Base-by-base conservation (phyloP, 2,329 filamentous ascomycete species). In the Rhytidhysteron rufulum region DNA sequence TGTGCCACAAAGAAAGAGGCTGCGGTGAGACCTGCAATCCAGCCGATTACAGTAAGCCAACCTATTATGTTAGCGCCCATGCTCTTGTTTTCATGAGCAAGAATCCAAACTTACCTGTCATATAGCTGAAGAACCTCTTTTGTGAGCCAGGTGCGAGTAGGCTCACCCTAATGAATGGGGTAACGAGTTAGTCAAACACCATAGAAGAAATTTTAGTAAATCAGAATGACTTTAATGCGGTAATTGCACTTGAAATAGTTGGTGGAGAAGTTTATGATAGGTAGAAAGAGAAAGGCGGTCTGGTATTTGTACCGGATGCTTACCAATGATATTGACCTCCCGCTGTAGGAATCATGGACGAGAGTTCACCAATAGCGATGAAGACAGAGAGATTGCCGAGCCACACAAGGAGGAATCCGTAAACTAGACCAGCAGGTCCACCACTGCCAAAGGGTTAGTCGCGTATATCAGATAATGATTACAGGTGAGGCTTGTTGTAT, bases 31-130 rank as follows among this genome's bases (percentile, higher is more conserved):
- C 53, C 59, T 17, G 66, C 65, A 33, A 69, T 67, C 68, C 68
- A 71, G 3, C 67, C 68, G 13, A 69, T 55, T 2, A 69, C 66
- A 13, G 66, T 68, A 4, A 70, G 60, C 70, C 70, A 73, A 6
- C 70, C 69, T 63, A 27, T 0, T 5, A 9, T 15, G 18, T 59
- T 32, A 57, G 48, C 25, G 18, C n/a, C 9, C 21, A 22, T 5
- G n/a, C 15, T 24, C 4, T 27, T 4, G 3, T 13, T n/a, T 5
- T 16, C 34, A 13, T 22, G 1, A 39, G 7, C 3, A 2, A 13
- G n/a, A 6, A 20, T 16, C 37, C 18, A 13, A 20, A 8, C 48
- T 8, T 53, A 63, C 61, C 61, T 6, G 69, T 63, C 10, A 73
- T 55, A 40, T 72, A 73, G 45, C 68, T 71, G 39, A 72, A 61